Base-by-base conservation (phyloP, 768 basidiomycete genomes). In the Leccinellum luteum region DNA sequence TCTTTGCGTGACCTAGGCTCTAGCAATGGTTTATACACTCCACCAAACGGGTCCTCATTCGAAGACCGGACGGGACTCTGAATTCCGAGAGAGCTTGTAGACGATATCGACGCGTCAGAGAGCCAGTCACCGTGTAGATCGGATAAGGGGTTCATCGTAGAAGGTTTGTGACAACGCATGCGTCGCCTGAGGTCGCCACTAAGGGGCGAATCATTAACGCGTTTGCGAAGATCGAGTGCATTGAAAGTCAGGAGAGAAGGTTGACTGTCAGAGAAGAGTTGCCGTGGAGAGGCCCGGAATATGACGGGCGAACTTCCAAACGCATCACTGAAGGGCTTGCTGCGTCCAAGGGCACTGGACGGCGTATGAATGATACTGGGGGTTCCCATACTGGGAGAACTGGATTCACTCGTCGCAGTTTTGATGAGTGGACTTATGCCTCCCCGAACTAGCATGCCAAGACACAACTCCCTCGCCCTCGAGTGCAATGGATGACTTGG, bases 401-500 rank as follows among this genome's bases (percentile, higher is more conserved):
- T 72, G 21, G 73, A 73, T 35, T 61, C 58, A 41, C 52, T 60
- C 31, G 65, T 41, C 4, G 67, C 55, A 21, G 64, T 71, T 56
- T 77, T 78, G 49, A 79, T 59, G 57, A 76, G 59, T 17, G 80
- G 84, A 60, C 83, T 87, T 10, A 75, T 71, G 19, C 77, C 73
- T 34, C 81, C 82, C 15, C 77, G 78, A 43, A 82, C 78, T 28
- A 90, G 75, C 80, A 87, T 82, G 54, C 82, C 80, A 45, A 92
- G 74, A 30, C 85, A 85, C 17, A 89, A 66, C 56, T 90, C 86
- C 34, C 83, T 81, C 15, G 82, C 79, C 38, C 73, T 79, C 17
- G 83, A 85, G 69, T 90, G 86, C 43, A 90, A 72, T 2, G 89
- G 89, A 65, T 92, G 88, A 56, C 86, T 89, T 12, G 89, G 88